Conservation (phyloP, 2,329 filamentous ascomycete species). For the Penicillium sp. region DNA sequence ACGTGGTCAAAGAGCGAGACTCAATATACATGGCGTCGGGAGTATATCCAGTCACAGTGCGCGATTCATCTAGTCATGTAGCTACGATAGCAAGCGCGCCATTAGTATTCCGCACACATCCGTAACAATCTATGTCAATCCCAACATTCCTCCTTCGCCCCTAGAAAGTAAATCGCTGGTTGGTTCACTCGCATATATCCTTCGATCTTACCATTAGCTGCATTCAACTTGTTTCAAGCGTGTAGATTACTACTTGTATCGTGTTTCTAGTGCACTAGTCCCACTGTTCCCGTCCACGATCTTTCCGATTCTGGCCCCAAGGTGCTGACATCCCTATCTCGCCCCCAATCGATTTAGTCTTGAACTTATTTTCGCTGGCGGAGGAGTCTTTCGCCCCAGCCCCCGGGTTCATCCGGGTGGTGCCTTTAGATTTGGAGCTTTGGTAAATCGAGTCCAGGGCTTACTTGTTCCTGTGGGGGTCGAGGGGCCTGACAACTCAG, state of each 20-base stretch:
- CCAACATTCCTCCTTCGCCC: not conserved
- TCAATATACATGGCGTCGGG: not conserved
- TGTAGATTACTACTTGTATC: too few species aligned
- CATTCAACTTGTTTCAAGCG: not conserved
- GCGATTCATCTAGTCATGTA: not conserved
- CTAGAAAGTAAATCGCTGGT: not conserved
- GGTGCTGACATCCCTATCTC: slow-evolving; percentile 3
- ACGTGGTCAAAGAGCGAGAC: not conserved
- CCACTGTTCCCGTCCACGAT: not conserved
- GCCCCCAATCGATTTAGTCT: not conserved
- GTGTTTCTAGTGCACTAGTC: not conserved
- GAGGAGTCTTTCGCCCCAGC: not conserved
- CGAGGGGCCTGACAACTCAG: not conserved
- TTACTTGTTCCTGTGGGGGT: not conserved
- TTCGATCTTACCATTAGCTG: not conserved
- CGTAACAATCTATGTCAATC: too few species aligned
- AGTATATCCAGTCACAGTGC: not conserved
- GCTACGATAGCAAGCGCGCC: not conserved
- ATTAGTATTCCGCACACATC: not conserved
- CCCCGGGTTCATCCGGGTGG: not conserved
- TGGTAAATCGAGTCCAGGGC: not conserved
- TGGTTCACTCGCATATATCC: not conserved
- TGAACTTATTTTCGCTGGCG: not conserved
- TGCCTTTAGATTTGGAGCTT: not conserved
- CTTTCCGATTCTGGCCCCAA: slow-evolving; percentile 2